Evolutionary conservation across 148 eudicot genomes (phyloP), one percentile per base, ranked within the genome.

Genomic region (Fagopyrum esculentum): DNA sequence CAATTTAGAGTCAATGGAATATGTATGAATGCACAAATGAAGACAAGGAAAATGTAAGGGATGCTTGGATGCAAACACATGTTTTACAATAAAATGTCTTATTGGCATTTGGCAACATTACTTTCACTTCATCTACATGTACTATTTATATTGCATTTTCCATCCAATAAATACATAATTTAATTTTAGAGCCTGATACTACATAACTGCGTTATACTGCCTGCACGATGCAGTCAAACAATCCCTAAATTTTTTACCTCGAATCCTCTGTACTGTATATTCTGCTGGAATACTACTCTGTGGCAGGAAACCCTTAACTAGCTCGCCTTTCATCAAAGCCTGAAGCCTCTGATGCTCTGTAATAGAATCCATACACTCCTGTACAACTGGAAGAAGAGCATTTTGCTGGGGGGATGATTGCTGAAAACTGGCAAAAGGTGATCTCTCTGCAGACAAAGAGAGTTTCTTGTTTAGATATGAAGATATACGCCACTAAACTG

Each of bases 241-340:
- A 35, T 0, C 40, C 40, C 40, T 35, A 1, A 0, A 1, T 35
- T 35, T 35, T 44, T 72, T 86, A 94, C 98, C 90, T 50, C 85
- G 86, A 44, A 94, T 86, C 64, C 98, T 90, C 77, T 85, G 93
- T 57, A 92, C 93, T 19, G 92, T 85, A 82, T 87, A 91, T 82
- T 91, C 97, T 74, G 97, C 90, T 11, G 88, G 90, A 75, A 91
- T 84, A 75, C 91, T 87, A 83, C 97, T 94, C 81, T 91, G 95
- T 49, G 96, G 98, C 60, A 94, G 84, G 80, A 94, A 77, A 77
- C 98, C 98, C 84, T 87, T 91, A 64, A 84, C 86, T 83, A 95
- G 89, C 80, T 94, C 98, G 77, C 98, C 98, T 84, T 91, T 94
- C 87, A 88, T 84, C 82, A 94, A 87, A 73, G 90, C 84, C 78